Percentiles rank a stretch among this genome's conserved stretches.
phyloP scores from a whole-genome alignment of 2,329 filamentous ascomycete species.

The Grosmannia serpens region DNA sequence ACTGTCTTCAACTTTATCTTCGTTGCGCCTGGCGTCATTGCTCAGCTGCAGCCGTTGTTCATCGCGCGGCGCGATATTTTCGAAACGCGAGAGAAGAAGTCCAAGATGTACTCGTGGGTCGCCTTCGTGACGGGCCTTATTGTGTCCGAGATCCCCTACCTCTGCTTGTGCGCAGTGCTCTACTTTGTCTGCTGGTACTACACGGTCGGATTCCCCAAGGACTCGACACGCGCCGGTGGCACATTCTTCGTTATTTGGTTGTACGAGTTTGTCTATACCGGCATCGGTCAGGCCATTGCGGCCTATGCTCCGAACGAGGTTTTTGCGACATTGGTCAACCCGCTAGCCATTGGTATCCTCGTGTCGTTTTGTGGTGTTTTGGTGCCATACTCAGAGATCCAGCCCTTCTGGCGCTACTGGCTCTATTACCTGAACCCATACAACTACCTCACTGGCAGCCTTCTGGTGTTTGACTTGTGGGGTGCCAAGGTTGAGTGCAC shows the following conservation, averaged over 20 bases:
- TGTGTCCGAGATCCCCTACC: constrained; percentile 53
- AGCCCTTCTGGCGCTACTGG: constrained; percentile 57
- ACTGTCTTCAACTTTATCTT: constrained; percentile 59
- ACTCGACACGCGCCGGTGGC: constrained; percentile 40
- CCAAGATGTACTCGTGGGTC: constrained; percentile 58
- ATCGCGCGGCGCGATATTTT: constrained; percentile 56
- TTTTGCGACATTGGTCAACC: constrained; percentile 46
- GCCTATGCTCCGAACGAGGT: constrained; percentile 50
- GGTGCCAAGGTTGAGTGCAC: constrained; percentile 32
- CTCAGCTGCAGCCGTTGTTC: constrained; percentile 61
- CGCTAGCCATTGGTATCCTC: constrained; percentile 43
- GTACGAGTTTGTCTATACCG: constrained; percentile 49
- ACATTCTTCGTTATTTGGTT: constrained; percentile 43
- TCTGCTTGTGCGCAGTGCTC: constrained; percentile 32
- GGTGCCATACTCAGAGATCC: constrained; percentile 52
- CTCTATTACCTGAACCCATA: constrained; percentile 51
- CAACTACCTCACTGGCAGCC: constrained; percentile 46
- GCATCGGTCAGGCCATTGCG: constrained; percentile 50
- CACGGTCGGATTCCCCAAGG: constrained; percentile 34
- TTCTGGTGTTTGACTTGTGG: constrained; percentile 41
- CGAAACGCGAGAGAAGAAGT: constrained; percentile 58
- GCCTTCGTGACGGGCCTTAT: constrained; percentile 56
- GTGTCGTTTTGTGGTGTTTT: constrained; percentile 65
- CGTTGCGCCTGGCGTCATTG: constrained; percentile 53
- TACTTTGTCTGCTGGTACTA: constrained; percentile 39